Conservation (phyloP, 495 filamentous ascomycete genomes). For the Aspergillus steynii region DNA sequence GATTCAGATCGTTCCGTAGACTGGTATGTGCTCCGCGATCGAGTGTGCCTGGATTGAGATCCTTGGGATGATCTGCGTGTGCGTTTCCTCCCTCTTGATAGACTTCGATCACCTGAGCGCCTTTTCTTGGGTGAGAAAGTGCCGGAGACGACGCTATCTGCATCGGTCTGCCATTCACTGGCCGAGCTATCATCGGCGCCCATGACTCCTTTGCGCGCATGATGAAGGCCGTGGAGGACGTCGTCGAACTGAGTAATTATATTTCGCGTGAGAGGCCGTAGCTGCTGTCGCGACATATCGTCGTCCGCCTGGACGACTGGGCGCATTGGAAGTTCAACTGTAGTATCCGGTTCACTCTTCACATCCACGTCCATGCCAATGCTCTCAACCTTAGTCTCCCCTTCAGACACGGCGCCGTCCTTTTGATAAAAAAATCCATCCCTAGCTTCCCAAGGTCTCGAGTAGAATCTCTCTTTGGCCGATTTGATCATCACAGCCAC, state of each 20-base stretch:
- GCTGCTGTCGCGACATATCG: conserved; percentile 55
- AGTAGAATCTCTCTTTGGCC: conserved; percentile 63
- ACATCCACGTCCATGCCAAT: conserved; percentile 7
- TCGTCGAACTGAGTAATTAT: conserved; percentile 65
- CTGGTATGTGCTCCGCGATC: conserved; percentile 12
- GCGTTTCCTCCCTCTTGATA: conserved; percentile 34
- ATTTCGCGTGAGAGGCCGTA: conserved; percentile 64
- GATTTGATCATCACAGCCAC: conserved; percentile 58
- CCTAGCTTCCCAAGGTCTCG: conserved; percentile 31
- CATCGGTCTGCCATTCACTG: conserved; percentile 24
- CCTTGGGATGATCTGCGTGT: conserved; percentile 12
- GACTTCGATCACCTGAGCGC: conserved; percentile 17
- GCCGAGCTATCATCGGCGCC: conserved; percentile 25
- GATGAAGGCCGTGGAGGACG: conserved; percentile 66
- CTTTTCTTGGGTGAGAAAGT: conserved; percentile 16
- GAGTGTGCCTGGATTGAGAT: conserved; percentile 10
- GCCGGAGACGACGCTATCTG: conserved; percentile 21
- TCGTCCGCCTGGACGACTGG: conserved; percentile 61
- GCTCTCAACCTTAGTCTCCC: conserved; percentile 10
- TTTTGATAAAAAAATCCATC: conserved; percentile 1
- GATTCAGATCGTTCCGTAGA: conserved; percentile 12
- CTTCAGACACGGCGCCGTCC: conserved; percentile 2
- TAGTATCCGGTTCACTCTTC: conserved; percentile 22
- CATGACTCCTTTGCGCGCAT: conserved; percentile 50
- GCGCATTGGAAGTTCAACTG: conserved; percentile 24